Evolutionary conservation across 257 asterid genomes (phyloP), one percentile per base, ranked within the genome.

Genomic region (Solanum piurae): DNA sequence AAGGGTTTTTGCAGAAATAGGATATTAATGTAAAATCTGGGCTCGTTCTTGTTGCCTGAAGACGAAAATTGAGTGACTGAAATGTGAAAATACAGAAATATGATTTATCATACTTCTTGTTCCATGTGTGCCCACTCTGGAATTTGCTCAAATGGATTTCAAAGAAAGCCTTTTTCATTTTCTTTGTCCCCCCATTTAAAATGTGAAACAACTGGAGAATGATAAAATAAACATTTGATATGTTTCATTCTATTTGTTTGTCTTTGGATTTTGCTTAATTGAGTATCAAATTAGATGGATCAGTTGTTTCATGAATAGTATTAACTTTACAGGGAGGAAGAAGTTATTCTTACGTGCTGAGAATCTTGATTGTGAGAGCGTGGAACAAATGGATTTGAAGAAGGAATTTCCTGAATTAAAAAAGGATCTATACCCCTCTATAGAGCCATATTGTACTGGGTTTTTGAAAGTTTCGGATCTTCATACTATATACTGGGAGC

Each of bases 391-490:
- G 99, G 97, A 91, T 83, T 83, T 91, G 88, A 91, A 87, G 87
- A 90, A 36, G 18, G 92, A 83, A 58, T 21, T 40, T 89, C 69
- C 90, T 5, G 93, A 88, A 80, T 60, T 93, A 6, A 92, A 83
- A 40, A 91, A 92, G 92, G 93, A 87, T 83, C 92, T 95, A 88
- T 93, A 95, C 88, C 89, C 96, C 23, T 96, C 94, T 52, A 92
- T 96, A 89, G 99, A 95, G 91, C 98, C 99, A 1, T 95, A 92
- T 85, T 31, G 91, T 87, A 89, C 98, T 14, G 99, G 98, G 23
- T 93, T 90, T 87, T 92, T 96, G 74, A 95, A 93, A 94, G 99
- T 97, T 89, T 97, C 99, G 5, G 98, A 96, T 89, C 93, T 94
- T 90, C 99, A 97, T 91, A 92, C 92, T 25, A 84, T 97, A 75